Conservation (phyloP, 495 filamentous ascomycete species). For the Xylona heveae region DNA sequence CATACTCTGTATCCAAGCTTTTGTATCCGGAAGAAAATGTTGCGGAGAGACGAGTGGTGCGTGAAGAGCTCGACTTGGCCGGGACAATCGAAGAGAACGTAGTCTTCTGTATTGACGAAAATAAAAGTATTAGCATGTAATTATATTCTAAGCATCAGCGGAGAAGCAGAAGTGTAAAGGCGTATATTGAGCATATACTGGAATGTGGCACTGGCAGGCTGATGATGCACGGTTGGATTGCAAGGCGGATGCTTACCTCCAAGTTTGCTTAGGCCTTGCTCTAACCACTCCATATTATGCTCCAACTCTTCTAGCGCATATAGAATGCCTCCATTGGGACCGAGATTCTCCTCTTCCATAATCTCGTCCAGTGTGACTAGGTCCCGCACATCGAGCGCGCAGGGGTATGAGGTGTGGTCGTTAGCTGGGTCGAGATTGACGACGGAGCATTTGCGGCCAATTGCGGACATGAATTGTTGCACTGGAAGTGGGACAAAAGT, state of each 20-base stretch:
- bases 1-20: slow-evolving; percentile 83
- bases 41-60: slow-evolving; percentile 72
- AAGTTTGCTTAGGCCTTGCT: slow-evolving; percentile 50
- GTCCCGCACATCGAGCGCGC: slow-evolving; percentile 76
- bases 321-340: slow-evolving; percentile 78
- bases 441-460: slow-evolving; percentile 81
- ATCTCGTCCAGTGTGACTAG: slow-evolving; percentile 81
- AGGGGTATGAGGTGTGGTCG: slow-evolving; percentile 58
- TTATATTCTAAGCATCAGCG: background rate
- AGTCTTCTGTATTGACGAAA: slow-evolving; percentile 55
- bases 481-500: slow-evolving; percentile 14
- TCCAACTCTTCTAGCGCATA: slow-evolving; percentile 94
- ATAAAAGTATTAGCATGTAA: slow-evolving; percentile 1
- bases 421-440: slow-evolving; percentile 97
- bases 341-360: slow-evolving; percentile 80
- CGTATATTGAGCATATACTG: no score
- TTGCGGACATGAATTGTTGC: slow-evolving; percentile 91
- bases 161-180: background rate
- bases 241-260: slow-evolving; percentile 31
- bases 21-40: slow-evolving; percentile 73
- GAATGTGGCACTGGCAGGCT: no score
- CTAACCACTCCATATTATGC: slow-evolving; percentile 76
- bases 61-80: slow-evolving; percentile 95
- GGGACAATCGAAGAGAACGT: slow-evolving; percentile 88
- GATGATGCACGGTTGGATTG: no score